A percentile compares a stretch with the other conserved stretches of the same genome.
Conservation (phyloP, 1,284 basidiomycete species). For the Athelia psychrophila region DNA sequence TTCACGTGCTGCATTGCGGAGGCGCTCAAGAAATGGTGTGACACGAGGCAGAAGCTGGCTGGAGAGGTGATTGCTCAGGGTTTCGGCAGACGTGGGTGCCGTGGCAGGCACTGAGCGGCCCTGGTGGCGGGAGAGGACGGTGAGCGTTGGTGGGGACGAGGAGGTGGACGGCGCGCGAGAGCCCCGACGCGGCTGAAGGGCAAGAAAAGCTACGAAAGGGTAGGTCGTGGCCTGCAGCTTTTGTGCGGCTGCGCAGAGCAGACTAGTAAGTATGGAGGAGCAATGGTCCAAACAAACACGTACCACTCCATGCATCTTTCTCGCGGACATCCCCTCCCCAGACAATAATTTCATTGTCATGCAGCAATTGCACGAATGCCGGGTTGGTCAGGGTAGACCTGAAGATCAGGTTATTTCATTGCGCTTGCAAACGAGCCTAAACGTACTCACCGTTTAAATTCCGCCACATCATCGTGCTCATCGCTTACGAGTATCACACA, state of each 20-base stretch:
- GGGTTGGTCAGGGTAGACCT: conserved; percentile 79
- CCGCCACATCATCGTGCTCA: conserved; percentile 86
- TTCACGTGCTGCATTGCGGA: conserved; percentile 46
- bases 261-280: conserved; percentile 4
- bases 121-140: conserved; percentile 81
- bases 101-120: conserved; percentile 49
- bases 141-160: conserved; percentile 51
- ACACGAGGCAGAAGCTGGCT: conserved; percentile 78
- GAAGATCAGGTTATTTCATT: conserved; percentile 6
- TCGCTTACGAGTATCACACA: conserved; percentile 85
- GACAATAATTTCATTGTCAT: conserved; percentile 69
- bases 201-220: conserved; percentile 89
- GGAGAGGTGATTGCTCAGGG: conserved; percentile 64
- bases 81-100: conserved; percentile 58
- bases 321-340: conserved; percentile 87
- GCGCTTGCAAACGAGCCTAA: background rate
- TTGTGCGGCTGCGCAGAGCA: conserved; percentile 57
- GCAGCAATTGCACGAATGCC: conserved; percentile 62
- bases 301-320: conserved; percentile 82
- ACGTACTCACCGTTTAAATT: conserved; percentile 74
- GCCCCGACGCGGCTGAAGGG: conserved; percentile 71
- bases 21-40: conserved; percentile 65
- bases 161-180: conserved; percentile 31
- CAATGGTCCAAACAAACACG: conserved; percentile 18
- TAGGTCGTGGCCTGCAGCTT: conserved; percentile 89